Conservation (phyloP, 257 asterid species). For the Nicotiana sylvestris region DNA sequence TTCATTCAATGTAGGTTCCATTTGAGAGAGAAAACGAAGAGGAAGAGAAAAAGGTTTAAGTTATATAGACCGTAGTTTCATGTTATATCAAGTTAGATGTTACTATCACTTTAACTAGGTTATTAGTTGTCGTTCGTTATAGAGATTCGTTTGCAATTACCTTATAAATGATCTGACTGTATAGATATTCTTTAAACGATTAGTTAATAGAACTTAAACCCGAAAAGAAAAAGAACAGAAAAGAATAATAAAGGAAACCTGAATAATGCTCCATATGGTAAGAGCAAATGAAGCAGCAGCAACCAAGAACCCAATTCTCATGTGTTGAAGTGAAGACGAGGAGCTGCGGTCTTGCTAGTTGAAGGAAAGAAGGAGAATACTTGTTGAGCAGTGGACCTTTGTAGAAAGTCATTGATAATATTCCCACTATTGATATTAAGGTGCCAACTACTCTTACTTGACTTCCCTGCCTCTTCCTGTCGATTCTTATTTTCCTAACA, state of each 20-base stretch:
- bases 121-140: too few species aligned
- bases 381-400: slow-evolving; percentile 52
- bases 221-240: too few species aligned
- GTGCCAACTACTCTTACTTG: slow-evolving; percentile 51
- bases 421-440: slow-evolving; percentile 49
- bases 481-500: slow-evolving; percentile 38
- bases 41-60: too few species aligned
- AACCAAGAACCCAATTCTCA: slow-evolving; percentile 67
- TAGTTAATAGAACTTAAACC: too few species aligned
- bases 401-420: slow-evolving; percentile 45
- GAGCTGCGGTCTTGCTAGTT: slow-evolving; percentile 24
- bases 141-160: too few species aligned
- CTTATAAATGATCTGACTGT: too few species aligned
- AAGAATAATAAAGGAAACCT: slow-evolving; percentile 29
- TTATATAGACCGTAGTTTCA: too few species aligned
- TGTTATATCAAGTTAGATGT: too few species aligned
- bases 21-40: neutral
- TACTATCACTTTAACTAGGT: too few species aligned
- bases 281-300: slow-evolving; percentile 58
- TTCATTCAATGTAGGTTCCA: neutral
- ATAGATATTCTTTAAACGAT: too few species aligned
- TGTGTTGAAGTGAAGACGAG: slow-evolving; percentile 45
- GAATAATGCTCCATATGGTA: slow-evolving; percentile 54
- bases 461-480: slow-evolving; percentile 40
- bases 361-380: slow-evolving; percentile 29